Base-by-base conservation (phyloP, 805 yeast genomes). In the Cyberlindnera lachancei region DNA sequence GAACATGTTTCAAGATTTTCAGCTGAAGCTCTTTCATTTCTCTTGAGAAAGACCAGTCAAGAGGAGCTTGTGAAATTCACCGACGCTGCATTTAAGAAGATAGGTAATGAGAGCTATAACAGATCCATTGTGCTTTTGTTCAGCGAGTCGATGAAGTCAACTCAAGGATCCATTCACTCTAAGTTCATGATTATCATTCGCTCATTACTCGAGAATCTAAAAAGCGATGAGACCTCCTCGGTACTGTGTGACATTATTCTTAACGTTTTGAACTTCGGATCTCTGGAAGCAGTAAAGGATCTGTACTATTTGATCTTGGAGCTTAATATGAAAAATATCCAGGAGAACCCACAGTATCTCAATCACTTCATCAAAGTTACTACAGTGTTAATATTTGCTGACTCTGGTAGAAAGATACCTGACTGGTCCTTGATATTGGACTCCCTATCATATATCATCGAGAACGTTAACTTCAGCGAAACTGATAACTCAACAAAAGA, bases 21-120 rank as follows among this genome's bases (percentile, higher is more conserved):
- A 15, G 87, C 96, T 0, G 96, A 90, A 55, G 92, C 96, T 0
- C 55, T 90, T 28, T 83, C 96, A 0, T 92, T 82, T 46, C 61
- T 90, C 35, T 62, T 90, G 8, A 73, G 92, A 50, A 84, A 84
- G 53, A 66, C 83, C 40, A 64, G 66, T 16, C 52, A 63, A 0
- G 65, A 65, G 1, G 58, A 69, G 6, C 57, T 87, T 29, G 46
- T 52, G 1, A 35, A 43, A 0, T 69, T 83, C 27, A 60, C 82
- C 7, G 47, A 58, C 3, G 63, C 52, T 38, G 52, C 70, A 3
- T 62, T 73, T 29, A 44, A 53, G 19, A 63, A 61, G 25, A 33
- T 59, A 4, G 56, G 61, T 3, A 60, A 61, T 2, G 63, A 65
- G 28, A 56, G 55, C 8, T 63, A 70, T 9, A 83, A 76, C 48